Evolutionary conservation across 805 yeast genomes (phyloP).

Genomic region (Candida tallmaniae): DNA sequence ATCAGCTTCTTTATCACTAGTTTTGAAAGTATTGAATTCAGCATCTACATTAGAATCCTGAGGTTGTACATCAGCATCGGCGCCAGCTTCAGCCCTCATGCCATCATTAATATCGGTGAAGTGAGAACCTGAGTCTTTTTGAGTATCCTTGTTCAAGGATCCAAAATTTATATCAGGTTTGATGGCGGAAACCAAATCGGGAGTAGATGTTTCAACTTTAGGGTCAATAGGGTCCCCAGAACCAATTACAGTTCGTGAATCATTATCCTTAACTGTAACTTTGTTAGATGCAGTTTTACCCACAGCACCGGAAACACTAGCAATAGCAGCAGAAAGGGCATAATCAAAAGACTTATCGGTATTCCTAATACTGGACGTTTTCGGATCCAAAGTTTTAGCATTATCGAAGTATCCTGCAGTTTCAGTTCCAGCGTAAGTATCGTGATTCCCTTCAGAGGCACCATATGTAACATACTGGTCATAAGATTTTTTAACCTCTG

Average conservation of each 20-base stretch:
- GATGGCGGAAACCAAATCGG: not conserved
- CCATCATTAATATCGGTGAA: no score
- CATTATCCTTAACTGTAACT: no score
- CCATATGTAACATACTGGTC: slow-evolving; percentile 15
- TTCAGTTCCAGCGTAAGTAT: slow-evolving; percentile 9
- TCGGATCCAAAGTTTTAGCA: slow-evolving; percentile 11
- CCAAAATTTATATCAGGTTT: no score
- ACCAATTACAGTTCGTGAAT: not conserved
- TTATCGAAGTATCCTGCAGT: not conserved
- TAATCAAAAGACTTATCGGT: no score
- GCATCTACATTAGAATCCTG: no score
- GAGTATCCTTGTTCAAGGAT: no score
- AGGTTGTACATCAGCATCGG: not conserved
- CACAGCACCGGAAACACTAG: slow-evolving; percentile 3
- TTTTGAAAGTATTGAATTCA: no score
- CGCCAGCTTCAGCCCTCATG: not conserved
- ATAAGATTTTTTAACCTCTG: slow-evolving; percentile 15
- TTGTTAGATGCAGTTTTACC: no score
- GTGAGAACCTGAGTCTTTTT: no score
- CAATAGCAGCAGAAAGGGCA: no score
- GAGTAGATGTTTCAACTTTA: not conserved
- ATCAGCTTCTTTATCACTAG: not conserved
- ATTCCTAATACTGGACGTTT: slow-evolving; percentile 11
- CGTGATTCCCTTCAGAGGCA: slow-evolving; percentile 17
- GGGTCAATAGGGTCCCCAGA: no score